Evolutionary conservation across 164 flowering plant species (phyloP), one percentile per base, ranked within the genome.

Genomic region (Sextonia rubra): DNA sequence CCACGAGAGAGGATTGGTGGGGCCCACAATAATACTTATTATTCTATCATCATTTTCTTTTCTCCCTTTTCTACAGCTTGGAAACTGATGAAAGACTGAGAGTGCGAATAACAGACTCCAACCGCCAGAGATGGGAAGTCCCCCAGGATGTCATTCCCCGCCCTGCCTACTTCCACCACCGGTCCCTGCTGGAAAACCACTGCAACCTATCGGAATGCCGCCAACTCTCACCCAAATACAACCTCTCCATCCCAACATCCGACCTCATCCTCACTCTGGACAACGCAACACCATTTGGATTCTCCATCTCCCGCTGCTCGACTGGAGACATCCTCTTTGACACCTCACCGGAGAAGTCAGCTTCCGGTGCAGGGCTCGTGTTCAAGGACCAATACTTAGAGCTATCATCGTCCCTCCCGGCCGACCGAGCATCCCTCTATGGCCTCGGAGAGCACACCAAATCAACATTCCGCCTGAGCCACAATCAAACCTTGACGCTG

Each of bases 371-470:
- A 18, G 73, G 75, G 66, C 77, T 91, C 32, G 82, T 90, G 47
- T 93, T 86, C 83, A 90, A 93, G 80, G 91, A 89, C 75, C 98
- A 93, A 69, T 91, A 85, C 77, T 75, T 93, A 60, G 83, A 90
- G 68, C 70, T 91, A 48, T 84, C 92, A 12, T 84, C 98, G n/a
- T 69, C 82, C 1, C 82, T 90, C 4, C 97, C 97, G 0, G 58
- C 69, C 6, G 37, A 73, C 17, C 73, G 83, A 22, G 82, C 97
- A 25, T 78, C 81, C 20, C 69, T 93, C 17, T 93, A 85, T 49
- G 98, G 98, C 63, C 77, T 93, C 3, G 98, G 98, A 25, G 98
- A 93, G 83, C 98, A 93, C 77, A 89, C 97, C 11, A 90, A 86
- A 85, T 76, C 67, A 56, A 78, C 88, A 0, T 86, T 93, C 73